phyloP scores from a whole-genome alignment of 345 rosid species.

The Eutrema heterophyllum region DNA sequence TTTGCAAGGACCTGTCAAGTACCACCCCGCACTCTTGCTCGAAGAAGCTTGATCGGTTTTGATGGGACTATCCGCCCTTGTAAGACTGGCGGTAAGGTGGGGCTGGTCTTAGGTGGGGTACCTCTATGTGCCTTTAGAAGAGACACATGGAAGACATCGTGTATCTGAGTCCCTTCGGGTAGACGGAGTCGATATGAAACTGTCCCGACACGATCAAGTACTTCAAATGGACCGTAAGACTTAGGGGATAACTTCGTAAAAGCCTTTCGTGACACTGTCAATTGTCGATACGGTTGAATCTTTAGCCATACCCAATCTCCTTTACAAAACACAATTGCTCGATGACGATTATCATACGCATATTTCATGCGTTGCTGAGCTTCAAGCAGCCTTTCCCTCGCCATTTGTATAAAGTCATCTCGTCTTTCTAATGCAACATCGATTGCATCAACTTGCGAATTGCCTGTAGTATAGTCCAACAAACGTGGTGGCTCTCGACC shows the following conservation, averaged over 20 bases:
- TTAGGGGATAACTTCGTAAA: neutral
- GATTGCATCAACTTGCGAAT: neutral
- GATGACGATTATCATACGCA: neutral
- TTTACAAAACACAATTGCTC: neutral
- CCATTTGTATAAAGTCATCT: neutral
- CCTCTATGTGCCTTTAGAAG: no score
- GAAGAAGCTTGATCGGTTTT: no score
- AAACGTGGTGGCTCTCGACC: neutral
- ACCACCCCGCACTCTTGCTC: no score
- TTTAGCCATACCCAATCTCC: neutral
- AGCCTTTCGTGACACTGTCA: neutral
- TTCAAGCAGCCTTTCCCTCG: neutral
- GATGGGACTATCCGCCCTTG: no score
- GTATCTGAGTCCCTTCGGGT: neutral
- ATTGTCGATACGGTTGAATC: neutral
- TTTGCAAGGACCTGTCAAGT: no score
- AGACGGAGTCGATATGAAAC: neutral
- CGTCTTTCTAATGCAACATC: neutral
- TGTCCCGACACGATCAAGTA: neutral
- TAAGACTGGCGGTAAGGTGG: no score
- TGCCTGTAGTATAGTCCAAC: neutral
- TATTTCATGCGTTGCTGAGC: neutral
- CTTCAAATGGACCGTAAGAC: neutral
- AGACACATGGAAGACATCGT: neutral
- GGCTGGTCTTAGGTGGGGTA: no score